A percentile compares a stretch with the other conserved stretches of the same genome.
phyloP scores from a whole-genome alignment of 2,329 filamentous ascomycete genomes.

The Ploettnerulaceae sp. region DNA sequence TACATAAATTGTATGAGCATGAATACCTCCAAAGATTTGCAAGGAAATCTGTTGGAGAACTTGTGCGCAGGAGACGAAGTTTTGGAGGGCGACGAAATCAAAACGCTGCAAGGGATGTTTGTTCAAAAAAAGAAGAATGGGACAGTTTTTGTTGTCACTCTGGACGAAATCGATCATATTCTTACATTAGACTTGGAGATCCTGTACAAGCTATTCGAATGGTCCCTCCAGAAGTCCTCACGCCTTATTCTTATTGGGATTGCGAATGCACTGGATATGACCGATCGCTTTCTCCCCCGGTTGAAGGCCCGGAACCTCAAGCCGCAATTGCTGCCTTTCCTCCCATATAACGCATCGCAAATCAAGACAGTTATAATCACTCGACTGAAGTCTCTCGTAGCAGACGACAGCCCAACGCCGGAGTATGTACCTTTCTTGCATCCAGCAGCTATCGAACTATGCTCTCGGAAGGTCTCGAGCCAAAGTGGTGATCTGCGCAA shows the following conservation, averaged over 20 bases:
- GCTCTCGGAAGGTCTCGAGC: constrained; percentile 88
- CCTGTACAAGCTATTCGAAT: constrained; percentile 92
- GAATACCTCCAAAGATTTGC: constrained; percentile 81
- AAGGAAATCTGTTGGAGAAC: constrained; percentile 68
- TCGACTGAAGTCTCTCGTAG: constrained; percentile 71
- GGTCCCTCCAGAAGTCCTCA: constrained; percentile 80
- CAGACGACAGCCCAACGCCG: constrained; percentile 46
- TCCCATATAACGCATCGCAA: constrained; percentile 84
- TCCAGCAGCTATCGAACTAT: constrained; percentile 87
- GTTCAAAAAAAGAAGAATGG: constrained; percentile 52
- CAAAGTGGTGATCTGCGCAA: constrained; percentile 93
- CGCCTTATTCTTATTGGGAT: constrained; percentile 83
- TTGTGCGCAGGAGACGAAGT: constrained; percentile 57
- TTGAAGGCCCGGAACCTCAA: constrained; percentile 90
- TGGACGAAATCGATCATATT: constrained; percentile 95
- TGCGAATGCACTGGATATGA: constrained; percentile 92
- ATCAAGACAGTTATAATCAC: constrained; percentile 83
- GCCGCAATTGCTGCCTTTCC: constrained; percentile 82
- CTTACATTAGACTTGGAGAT: constrained; percentile 84
- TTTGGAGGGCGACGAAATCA: constrained; percentile 61
- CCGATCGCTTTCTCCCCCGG: constrained; percentile 88
- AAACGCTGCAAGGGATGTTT: constrained; percentile 67
- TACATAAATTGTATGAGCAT: constrained; percentile 98
- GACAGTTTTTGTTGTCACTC: constrained; percentile 70
- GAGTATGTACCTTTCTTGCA: constrained; percentile 83